phyloP scores from a whole-genome alignment of 2,329 filamentous ascomycete species.

The Curvularia lunata region DNA sequence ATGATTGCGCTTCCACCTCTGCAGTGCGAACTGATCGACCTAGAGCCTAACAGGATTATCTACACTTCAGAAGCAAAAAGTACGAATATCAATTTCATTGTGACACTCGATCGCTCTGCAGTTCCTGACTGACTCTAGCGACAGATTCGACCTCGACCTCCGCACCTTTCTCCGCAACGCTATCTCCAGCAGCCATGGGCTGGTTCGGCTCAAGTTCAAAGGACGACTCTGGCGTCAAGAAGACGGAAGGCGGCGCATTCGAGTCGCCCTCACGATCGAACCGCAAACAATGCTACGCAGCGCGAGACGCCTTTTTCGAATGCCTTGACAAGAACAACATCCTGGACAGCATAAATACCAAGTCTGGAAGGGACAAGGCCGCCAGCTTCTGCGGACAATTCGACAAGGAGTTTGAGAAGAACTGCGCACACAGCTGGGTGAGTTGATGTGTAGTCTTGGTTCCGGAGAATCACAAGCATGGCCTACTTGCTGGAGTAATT shows the following conservation, averaged over 20 bases:
- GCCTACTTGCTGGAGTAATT: not conserved
- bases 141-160: slow-evolving; percentile 13
- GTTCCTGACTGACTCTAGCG: slow-evolving; percentile 9
- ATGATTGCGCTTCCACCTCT: slow-evolving; percentile 13
- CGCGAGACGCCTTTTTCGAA: slow-evolving; percentile 83
- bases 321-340: slow-evolving; percentile 86
- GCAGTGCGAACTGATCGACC: not conserved
- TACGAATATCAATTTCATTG: not conserved
- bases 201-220: slow-evolving; percentile 56
- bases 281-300: slow-evolving; percentile 85
- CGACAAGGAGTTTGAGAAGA: slow-evolving; percentile 73
- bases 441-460: slow-evolving; percentile 43
- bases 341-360: slow-evolving; percentile 71
- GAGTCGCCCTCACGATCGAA: slow-evolving; percentile 86
- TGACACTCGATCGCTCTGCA: not conserved
- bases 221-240: slow-evolving; percentile 47
- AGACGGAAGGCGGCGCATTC: slow-evolving; percentile 59
- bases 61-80: not conserved
- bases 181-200: slow-evolving; percentile 55
- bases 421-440: slow-evolving; percentile 92
- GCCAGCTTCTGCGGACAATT: slow-evolving; percentile 66
- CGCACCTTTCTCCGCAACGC: slow-evolving; percentile 16
- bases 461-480: not conserved
- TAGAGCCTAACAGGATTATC: not conserved
- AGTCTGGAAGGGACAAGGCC: slow-evolving; percentile 57